Evolutionary conservation across 2,329 filamentous ascomycete species (phyloP), one percentile per base, ranked within the genome.

Genomic region (Xylaria sp.): DNA sequence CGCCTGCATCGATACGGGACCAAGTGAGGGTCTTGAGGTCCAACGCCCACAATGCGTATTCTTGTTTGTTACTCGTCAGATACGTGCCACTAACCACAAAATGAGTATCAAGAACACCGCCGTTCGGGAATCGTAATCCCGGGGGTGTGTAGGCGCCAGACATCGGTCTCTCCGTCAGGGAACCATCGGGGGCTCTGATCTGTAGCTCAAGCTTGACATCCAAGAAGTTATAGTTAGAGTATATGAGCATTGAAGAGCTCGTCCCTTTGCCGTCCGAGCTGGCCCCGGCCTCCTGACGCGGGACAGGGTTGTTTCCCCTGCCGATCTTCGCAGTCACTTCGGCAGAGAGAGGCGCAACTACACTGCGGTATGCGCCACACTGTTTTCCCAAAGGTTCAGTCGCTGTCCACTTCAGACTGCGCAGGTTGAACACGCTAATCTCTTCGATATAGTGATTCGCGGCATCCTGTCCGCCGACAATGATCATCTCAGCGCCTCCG

Each of bases 391-490:
- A 80, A 1, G 87, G 81, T 64, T 91, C 90, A 1, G 92, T 97
- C 16, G 90, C 91, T 1, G 91, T 96, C 94, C 94, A 99, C 75
- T 94, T 96, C 61, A 97, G 77, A 72, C 91, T 97, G 53, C 94
- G 85, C 30, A 99, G 79, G 70, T 99, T 99, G 79, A 99, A 99
- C 2, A 99, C 91, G 72, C 92, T 97, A 65, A 99, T 95, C 75
- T 99, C 92, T 74, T 99, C 93, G 66, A 99, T 99, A 71, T 99
- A 99, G 73, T 96, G 92, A 73, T 99, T 99, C n/a, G 89, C 88
- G 57, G 90, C 94, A 71, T 99, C 94, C 74, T 99, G 94, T 0
- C 94, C 94, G 61, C 94, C 94, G 6, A 97, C 92, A 11, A 99
- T 88, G 4, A 99, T 84, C 93, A 99, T 97, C 73, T 99, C 93